Conservation (phyloP, 495 filamentous ascomycete genomes). For the Aspergillus ostianus region DNA sequence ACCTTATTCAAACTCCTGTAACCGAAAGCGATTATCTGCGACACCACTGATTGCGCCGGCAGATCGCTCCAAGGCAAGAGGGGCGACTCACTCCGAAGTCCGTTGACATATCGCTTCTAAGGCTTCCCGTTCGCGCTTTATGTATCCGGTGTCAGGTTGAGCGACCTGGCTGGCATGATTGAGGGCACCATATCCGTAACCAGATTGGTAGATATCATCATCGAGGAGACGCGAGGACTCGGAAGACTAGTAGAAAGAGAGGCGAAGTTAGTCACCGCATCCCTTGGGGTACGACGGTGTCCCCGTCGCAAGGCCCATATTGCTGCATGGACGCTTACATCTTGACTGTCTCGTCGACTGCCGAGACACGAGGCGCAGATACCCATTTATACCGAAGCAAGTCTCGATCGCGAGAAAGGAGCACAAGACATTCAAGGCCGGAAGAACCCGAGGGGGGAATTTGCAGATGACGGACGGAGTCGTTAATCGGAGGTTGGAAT, state of each 20-base stretch:
- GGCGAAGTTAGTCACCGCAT: constrained; percentile 22
- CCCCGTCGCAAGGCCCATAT: neutral
- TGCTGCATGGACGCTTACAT: constrained; percentile 35
- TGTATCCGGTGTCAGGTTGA: constrained; percentile 49
- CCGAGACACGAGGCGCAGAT: constrained; percentile 53
- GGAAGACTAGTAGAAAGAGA: constrained; percentile 27
- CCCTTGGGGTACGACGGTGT: neutral
- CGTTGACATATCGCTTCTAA: constrained; percentile 53
- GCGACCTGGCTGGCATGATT: constrained; percentile 38
- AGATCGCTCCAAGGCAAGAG: neutral
- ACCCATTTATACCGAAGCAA: constrained; percentile 41
- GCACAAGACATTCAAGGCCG: constrained; percentile 30
- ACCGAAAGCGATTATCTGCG: too few species aligned
- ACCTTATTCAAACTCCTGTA: neutral
- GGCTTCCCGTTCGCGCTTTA: constrained; percentile 51
- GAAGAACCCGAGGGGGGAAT: constrained; percentile 1
- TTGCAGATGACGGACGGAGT: neutral
- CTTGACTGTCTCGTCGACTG: constrained; percentile 40
- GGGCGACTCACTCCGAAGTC: constrained; percentile 47
- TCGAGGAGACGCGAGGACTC: constrained; percentile 53
- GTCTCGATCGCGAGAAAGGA: constrained; percentile 19
- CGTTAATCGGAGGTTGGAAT: neutral
- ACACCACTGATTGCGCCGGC: neutral
- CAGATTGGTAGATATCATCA: constrained; percentile 50
- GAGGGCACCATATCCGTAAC: constrained; percentile 48